Percentiles rank a stretch among this genome's conserved stretches.
Conservation (phyloP, 2,329 filamentous ascomycete genomes). For the Coniella lustricola region DNA sequence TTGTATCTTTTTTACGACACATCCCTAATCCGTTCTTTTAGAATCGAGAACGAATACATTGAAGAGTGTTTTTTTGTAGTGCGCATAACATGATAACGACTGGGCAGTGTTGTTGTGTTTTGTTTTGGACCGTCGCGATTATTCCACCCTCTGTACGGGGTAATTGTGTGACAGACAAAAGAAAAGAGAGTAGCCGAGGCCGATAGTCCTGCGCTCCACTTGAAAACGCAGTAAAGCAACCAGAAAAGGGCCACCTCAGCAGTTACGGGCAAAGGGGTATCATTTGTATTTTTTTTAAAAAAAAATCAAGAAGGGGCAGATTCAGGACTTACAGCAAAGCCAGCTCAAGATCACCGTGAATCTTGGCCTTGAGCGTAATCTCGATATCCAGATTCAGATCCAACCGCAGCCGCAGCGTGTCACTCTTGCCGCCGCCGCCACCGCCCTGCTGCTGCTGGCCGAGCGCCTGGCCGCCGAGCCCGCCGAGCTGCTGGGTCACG, state of each 20-base stretch:
- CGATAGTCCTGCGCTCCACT: not conserved
- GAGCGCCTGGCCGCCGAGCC: slow-evolving; percentile 20
- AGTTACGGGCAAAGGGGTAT: not conserved
- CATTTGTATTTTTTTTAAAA: not conserved
- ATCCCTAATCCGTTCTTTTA: slow-evolving; percentile 17
- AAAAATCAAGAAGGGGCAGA: not conserved
- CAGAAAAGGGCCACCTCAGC: not conserved
- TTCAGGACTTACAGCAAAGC: slow-evolving; percentile 50
- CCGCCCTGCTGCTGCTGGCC: slow-evolving; percentile 16
- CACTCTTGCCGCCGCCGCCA: slow-evolving; percentile 41
- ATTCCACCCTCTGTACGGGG: slow-evolving; percentile 1
- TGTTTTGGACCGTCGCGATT: not conserved
- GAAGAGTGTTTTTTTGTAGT: not conserved
- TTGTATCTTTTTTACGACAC: slow-evolving; percentile 10
- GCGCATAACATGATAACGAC: not conserved
- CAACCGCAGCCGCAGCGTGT: slow-evolving; percentile 65
- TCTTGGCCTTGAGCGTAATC: slow-evolving; percentile 78
- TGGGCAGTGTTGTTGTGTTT: not conserved
- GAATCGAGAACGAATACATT: slow-evolving; percentile 13
- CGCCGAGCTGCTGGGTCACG: slow-evolving; percentile 30
- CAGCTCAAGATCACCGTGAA: slow-evolving; percentile 76
- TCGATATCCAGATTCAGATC: slow-evolving; percentile 80
- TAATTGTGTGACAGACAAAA: not conserved
- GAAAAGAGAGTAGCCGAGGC: not conserved
- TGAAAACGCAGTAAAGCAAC: slow-evolving; percentile 1